Conservation (phyloP, 495 filamentous ascomycete genomes). For the Neurospora discreta region DNA sequence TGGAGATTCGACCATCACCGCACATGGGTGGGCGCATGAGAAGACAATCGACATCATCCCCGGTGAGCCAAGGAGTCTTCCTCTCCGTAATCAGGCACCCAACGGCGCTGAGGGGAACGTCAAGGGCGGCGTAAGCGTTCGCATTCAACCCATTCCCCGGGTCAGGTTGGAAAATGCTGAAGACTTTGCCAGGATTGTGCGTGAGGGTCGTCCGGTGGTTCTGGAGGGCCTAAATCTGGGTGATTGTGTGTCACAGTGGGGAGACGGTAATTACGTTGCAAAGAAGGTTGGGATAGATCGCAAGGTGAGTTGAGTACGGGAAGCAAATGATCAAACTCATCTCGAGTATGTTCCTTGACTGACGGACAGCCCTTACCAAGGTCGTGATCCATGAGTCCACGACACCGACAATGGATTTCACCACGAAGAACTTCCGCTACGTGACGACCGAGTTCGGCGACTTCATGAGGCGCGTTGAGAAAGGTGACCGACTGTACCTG, state of each 20-base stretch:
- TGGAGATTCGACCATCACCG: background rate
- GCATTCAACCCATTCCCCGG: slow-evolving; percentile 32
- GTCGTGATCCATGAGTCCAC: slow-evolving; percentile 60
- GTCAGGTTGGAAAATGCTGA: slow-evolving; percentile 32
- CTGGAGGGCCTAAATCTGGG: slow-evolving; percentile 57
- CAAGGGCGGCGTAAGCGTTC: background rate
- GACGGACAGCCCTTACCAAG: slow-evolving; percentile 21
- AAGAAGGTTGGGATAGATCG: slow-evolving; percentile 51
- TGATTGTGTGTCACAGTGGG: slow-evolving; percentile 53
- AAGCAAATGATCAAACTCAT: background rate
- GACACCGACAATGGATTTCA: slow-evolving; percentile 63
- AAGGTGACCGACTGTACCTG: slow-evolving; percentile 60
- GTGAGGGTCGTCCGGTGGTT: slow-evolving; percentile 50
- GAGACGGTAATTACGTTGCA: slow-evolving; percentile 52
- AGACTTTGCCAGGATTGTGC: slow-evolving; percentile 47
- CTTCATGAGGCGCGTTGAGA: slow-evolving; percentile 50
- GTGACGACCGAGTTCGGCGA: slow-evolving; percentile 53
- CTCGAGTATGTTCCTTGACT: background rate
- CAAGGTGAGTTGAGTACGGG: slow-evolving; percentile 34
- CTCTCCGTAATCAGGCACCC: background rate
- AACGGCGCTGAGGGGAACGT: background rate
- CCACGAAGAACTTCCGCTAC: slow-evolving; percentile 72
- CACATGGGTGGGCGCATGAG: slow-evolving; percentile 11
- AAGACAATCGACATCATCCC: slow-evolving; percentile 19
- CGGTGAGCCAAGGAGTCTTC: background rate